Evolutionary conservation across 2,329 filamentous ascomycete genomes (phyloP).

Genomic region (Botrytis fabae): DNA sequence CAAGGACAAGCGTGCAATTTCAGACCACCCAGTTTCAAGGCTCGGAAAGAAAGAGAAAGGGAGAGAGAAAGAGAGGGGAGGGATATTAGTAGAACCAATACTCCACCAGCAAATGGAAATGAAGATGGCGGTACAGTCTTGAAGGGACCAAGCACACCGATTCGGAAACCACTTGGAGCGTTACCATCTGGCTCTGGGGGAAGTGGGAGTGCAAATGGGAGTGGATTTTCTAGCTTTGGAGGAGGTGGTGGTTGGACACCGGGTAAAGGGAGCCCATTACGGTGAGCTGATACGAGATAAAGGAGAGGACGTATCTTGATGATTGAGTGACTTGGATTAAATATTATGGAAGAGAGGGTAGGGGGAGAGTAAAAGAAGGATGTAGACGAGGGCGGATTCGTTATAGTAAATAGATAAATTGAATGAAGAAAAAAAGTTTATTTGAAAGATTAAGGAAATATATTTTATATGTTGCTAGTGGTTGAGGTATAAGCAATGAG

Average conservation of each 20-base stretch:
- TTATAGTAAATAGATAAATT: not conserved
- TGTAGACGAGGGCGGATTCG: not conserved
- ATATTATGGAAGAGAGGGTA: not conserved
- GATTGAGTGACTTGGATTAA: constrained; percentile 1
- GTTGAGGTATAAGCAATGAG: not conserved
- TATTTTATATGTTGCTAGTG: not conserved
- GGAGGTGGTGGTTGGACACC: constrained; percentile 18
- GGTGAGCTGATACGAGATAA: not conserved
- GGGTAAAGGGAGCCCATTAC: constrained; percentile 19
- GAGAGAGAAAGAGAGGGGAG: constrained; percentile 47
- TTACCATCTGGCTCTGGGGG: constrained; percentile 15
- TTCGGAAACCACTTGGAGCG: constrained; percentile 15
- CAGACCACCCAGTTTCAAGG: constrained; percentile 51
- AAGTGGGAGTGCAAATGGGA: constrained; percentile 6
- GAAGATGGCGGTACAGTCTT: constrained; percentile 4
- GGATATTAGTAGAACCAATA: constrained; percentile 52
- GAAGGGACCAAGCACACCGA: constrained; percentile 19
- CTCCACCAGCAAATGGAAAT: constrained; percentile 46
- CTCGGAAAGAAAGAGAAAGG: constrained; percentile 45
- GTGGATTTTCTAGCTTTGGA: constrained; percentile 12
- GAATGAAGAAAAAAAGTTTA: constrained; percentile 3
- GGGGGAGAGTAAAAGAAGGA: constrained; percentile 3
- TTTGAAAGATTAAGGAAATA: not conserved
- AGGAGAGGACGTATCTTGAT: not conserved
- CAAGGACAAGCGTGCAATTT: constrained; percentile 60